These are phyloP conservation scores for Celoporthe dispersa DNA, from an alignment of 2,329 filamentous ascomycete genomes.

Conservation along the genomic window DNA sequence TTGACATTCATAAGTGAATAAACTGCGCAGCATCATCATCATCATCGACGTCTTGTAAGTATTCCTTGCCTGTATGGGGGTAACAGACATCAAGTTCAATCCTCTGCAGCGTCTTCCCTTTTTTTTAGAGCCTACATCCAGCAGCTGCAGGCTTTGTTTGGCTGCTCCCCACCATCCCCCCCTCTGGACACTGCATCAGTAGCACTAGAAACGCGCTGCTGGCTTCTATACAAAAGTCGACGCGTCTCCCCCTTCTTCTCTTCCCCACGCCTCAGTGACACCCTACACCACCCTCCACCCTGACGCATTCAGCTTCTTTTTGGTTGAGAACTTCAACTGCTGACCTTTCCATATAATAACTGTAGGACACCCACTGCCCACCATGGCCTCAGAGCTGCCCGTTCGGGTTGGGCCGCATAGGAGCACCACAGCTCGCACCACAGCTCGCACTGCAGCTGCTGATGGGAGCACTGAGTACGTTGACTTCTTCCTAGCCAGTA, in stretches of 20 bases:
- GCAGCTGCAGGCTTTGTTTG: neutral
- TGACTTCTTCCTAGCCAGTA: constrained; percentile 35
- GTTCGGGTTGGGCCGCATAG: neutral
- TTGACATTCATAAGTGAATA: neutral
- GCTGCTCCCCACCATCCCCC: neutral
- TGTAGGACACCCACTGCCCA: neutral
- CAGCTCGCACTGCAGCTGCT: constrained; percentile 1
- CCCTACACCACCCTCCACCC: neutral
- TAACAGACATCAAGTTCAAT: neutral
- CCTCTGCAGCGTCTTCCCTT: neutral
- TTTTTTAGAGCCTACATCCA: neutral
- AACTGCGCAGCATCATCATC: too few relatives aligned
- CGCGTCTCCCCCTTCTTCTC: neutral
- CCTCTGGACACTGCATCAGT: neutral
- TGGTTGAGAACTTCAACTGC: neutral
- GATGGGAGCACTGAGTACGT: neutral
- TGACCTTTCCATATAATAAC: neutral
- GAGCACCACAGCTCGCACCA: neutral
- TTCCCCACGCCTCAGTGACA: neutral
- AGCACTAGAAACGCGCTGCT: neutral
- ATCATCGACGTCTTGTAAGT: neutral
- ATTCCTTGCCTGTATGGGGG: neutral
- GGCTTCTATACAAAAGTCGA: neutral
- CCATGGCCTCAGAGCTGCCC: neutral
- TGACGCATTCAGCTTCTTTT: neutral